These are phyloP conservation scores for Cardamine chenopodiifolia DNA, from an alignment of 345 rosid species.

Conservation along the genomic window DNA sequence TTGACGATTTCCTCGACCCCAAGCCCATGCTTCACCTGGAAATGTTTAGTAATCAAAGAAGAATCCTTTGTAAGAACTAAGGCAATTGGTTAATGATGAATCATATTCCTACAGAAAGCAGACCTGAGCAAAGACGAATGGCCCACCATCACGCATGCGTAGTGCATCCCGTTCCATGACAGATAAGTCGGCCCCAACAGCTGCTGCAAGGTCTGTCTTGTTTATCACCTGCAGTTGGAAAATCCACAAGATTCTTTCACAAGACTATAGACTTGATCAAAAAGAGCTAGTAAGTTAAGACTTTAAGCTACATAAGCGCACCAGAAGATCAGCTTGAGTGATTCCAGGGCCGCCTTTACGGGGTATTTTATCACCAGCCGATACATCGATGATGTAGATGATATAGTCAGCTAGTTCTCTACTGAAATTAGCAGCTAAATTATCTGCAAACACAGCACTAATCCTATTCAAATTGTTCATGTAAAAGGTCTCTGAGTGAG, in stretches of 20 bases:
- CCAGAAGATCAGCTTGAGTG: slow-evolving; percentile 96
- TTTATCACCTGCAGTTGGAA: slow-evolving; percentile 67
- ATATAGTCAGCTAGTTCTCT: slow-evolving; percentile 95
- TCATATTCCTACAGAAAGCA: background rate
- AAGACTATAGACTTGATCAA: background rate
- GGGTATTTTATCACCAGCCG: slow-evolving; percentile 93
- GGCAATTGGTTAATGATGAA: slow-evolving; percentile 5
- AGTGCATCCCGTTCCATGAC: slow-evolving; percentile 93
- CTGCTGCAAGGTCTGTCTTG: slow-evolving; percentile 91
- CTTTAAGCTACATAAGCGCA: background rate
- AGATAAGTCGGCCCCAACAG: slow-evolving; percentile 81
- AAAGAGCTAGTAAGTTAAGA: background rate
- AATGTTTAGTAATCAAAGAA: background rate
- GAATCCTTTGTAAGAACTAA: slow-evolving; percentile 6
- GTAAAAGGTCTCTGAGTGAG: no score
- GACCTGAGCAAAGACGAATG: slow-evolving; percentile 94
- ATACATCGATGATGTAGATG: slow-evolving; percentile 92
- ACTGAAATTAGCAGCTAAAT: slow-evolving; percentile 95
- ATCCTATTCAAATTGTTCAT: background rate
- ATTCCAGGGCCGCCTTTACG: slow-evolving; percentile 98
- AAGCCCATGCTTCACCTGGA: slow-evolving; percentile 76
- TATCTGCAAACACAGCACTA: slow-evolving; percentile 60
- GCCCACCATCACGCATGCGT: slow-evolving; percentile 97
- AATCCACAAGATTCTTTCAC: slow-evolving; percentile 3
- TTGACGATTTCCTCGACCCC: slow-evolving; percentile 82